Base-by-base conservation (phyloP, 345 rosid species). In the Salix exigua region DNA sequence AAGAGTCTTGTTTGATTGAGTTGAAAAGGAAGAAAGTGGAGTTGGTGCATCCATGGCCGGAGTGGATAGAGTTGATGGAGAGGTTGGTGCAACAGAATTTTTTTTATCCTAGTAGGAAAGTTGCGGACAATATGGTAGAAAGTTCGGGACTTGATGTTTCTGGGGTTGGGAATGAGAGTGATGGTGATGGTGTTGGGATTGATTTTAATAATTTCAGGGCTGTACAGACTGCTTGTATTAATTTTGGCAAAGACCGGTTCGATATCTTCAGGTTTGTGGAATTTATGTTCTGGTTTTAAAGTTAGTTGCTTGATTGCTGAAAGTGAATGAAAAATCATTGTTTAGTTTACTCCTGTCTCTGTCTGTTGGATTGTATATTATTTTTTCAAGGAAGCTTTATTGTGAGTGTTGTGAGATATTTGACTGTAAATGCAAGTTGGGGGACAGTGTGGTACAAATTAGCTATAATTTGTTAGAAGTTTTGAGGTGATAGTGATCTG, bases 21-120 rank as follows among this genome's bases (percentile, higher is more conserved):
- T n/a, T 68, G 80, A 70, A 66, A 71, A 75, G 48, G 66, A 79
- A 79, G 75, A 89, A 84, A 81, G 82, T 86, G 60, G 82, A 88
- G 85, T 3, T 96, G 76, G 92, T 89, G n/a, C 99, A 96, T 79
- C 98, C 97, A 18, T 96, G 97, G 98, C 94, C 97, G 2, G 99
- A 96, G 86, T 96, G 98, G 99, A 87, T 94, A 44, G 98, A 96
- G 86, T 81, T 96, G 80, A 91, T 96, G 94, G 92, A 90, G 85
- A 88, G 88, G 75, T 78, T 96, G 74, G 89, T 91, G 80, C 88
- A 91, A 71, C 97, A 92, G 86, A 93, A 96, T 78, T 96, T 92
- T 86, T 93, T 96, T 86, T 97, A 96, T 82, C 94, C 91, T 72
- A 83, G 85, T 82, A 91, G 96, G 78, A 76, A 77, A 79, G 90